These are phyloP conservation scores for Lentinus polychrous DNA, from an alignment of 1,284 basidiomycete species.

Conservation along the genomic window DNA sequence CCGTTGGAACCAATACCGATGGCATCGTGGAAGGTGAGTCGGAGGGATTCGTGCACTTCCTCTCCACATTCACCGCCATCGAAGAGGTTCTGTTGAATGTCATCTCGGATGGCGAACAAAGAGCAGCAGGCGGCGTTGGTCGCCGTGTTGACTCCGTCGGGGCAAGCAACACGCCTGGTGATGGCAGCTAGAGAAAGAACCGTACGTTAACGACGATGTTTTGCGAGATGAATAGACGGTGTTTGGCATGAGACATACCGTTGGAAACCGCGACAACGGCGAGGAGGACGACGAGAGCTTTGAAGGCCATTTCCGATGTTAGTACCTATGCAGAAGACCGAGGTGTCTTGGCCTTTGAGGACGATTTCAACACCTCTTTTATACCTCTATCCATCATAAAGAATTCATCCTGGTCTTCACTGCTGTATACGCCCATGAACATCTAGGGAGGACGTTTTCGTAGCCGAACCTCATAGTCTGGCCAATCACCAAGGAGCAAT, in stretches of 20 bases:
- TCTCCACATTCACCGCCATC: conserved; percentile 35
- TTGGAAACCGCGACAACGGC: conserved; percentile 4
- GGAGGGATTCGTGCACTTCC: conserved; percentile 24
- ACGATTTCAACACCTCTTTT: neutral
- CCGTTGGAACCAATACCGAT: conserved; percentile 25
- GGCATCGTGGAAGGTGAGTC: conserved; percentile 23
- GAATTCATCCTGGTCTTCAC: neutral
- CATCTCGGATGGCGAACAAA: conserved; percentile 31
- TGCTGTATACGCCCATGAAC: no score
- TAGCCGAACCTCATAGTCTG: no score
- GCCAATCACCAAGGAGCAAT: no score
- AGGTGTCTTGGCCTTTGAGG: neutral
- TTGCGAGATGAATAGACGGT: neutral
- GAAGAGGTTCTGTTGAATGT: conserved; percentile 34
- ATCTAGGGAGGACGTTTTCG: no score
- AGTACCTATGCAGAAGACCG: neutral
- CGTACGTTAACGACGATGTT: neutral
- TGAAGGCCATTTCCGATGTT: conserved; percentile 3
- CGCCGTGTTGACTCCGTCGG: conserved; percentile 28
- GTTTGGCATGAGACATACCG: neutral
- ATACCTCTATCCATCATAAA: conserved; percentile 2
- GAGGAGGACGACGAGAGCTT: conserved; percentile 3
- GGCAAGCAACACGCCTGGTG: conserved; percentile 27
- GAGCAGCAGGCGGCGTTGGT: conserved; percentile 33
- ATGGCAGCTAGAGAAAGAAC: conserved; percentile 19